Evolutionary conservation across 2,329 filamentous ascomycete genomes (phyloP).

Genomic region (Exserohilum turcica): DNA sequence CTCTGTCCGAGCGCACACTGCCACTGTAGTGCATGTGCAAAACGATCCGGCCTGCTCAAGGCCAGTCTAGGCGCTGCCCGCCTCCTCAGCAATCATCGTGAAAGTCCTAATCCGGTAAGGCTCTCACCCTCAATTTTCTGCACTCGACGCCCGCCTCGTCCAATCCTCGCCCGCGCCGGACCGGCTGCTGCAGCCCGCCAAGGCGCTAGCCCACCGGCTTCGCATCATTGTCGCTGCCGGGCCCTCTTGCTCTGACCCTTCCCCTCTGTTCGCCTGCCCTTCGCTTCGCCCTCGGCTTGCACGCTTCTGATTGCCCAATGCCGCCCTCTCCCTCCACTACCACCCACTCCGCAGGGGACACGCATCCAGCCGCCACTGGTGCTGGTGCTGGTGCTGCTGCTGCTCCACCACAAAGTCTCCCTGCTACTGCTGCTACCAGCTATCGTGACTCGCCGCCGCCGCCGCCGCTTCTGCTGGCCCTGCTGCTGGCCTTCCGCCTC

Average conservation of each 20-base stretch:
- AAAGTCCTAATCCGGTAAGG: slow-evolving; percentile 42
- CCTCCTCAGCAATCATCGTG: slow-evolving; percentile 36
- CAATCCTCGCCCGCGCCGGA: slow-evolving; percentile 28
- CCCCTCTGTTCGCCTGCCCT: slow-evolving; percentile 26
- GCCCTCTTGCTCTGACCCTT: slow-evolving; percentile 17
- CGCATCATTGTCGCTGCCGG: slow-evolving; percentile 29
- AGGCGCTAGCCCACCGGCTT: slow-evolving; percentile 21
- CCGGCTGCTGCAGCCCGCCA: slow-evolving; percentile 26
- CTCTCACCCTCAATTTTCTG: slow-evolving; percentile 33
- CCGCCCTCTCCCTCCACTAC: too few species aligned
- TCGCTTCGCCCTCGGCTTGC: slow-evolving; percentile 27
- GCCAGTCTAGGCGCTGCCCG: slow-evolving; percentile 33
- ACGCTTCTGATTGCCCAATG: slow-evolving; percentile 39
- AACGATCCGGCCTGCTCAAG: slow-evolving; percentile 21
- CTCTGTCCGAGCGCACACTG: slow-evolving; percentile 14
- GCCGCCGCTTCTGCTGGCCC: slow-evolving; percentile 32
- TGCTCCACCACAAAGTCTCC: slow-evolving; percentile 24
- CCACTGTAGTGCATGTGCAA: slow-evolving; percentile 14
- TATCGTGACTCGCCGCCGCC: slow-evolving; percentile 42
- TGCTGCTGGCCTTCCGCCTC: slow-evolving; percentile 71
- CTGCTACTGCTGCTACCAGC: too few species aligned
- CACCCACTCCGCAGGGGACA: slow-evolving; percentile 39
- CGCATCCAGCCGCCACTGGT: slow-evolving; percentile 31
- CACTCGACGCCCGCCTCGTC: slow-evolving; percentile 23
- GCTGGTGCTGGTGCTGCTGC: too few species aligned